Percentiles rank a stretch among this genome's conserved stretches.
Evolutionary conservation across 208 protist species (phyloP).

Genomic region (Naegleria gruberi): DNA sequence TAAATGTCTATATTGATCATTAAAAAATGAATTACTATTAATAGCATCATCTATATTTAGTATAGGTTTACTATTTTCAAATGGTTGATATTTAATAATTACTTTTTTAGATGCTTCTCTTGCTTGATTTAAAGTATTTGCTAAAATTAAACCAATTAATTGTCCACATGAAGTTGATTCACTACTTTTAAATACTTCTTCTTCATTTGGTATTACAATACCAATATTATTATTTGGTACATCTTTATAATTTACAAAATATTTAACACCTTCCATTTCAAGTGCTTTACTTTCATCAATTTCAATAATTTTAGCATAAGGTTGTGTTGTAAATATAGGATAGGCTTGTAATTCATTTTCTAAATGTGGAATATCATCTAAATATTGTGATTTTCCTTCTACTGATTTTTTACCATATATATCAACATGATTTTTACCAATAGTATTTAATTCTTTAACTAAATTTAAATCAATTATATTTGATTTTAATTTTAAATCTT

Average conservation of each 20-base stretch:
- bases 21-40: conserved; percentile 1
- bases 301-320: conserved; percentile 42
- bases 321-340: conserved; percentile 35
- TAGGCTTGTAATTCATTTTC: conserved; percentile 36
- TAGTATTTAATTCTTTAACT: background rate
- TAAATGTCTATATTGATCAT: conserved; percentile 28
- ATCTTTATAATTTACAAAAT: conserved; percentile 42
- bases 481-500: background rate
- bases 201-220: conserved; percentile 51
- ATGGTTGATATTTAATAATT: conserved; percentile 33
- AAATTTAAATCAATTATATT: background rate
- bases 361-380: conserved; percentile 42
- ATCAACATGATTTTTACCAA: conserved; percentile 29
- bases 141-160: conserved; percentile 57
- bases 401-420: conserved; percentile 48
- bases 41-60: conserved; percentile 48
- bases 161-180: conserved; percentile 30
- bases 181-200: conserved; percentile 53
- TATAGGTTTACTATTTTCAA: conserved; percentile 24
- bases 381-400: conserved; percentile 65
- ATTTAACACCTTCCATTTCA: conserved; percentile 38
- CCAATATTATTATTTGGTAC: conserved; percentile 40
- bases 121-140: conserved; percentile 41
- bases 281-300: conserved; percentile 42
- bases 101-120: conserved; percentile 25